A percentile compares a stretch with the other conserved stretches of the same genome.
These are phyloP conservation scores for Cymbopogon flexuosus DNA, from an alignment of 202 grass and related monocot species.

Conservation along the genomic window DNA sequence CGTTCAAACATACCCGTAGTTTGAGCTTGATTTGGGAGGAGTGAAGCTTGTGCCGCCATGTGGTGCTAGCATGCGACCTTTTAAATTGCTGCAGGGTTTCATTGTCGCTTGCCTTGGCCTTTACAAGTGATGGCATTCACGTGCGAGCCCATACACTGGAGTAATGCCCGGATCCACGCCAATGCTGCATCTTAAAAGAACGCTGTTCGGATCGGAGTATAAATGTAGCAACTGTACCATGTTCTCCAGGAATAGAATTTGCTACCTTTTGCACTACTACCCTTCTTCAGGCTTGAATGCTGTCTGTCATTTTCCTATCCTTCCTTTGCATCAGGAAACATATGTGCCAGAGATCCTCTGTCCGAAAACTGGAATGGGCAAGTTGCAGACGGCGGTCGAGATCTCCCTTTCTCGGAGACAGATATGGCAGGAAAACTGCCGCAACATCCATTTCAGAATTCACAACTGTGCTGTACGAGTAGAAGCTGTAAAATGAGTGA, in stretches of 20 bases:
- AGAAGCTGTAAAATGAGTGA: no score
- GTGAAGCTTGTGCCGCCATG: not conserved
- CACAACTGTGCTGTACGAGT: no score
- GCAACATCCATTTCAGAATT: not conserved
- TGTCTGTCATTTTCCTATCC: not conserved
- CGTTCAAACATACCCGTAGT: not conserved
- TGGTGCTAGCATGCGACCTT: not conserved
- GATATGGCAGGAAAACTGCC: not conserved
- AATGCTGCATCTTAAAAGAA: not conserved
- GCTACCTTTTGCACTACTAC: not conserved
- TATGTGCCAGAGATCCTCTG: not conserved
- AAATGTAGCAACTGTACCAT: not conserved
- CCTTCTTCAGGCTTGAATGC: not conserved
- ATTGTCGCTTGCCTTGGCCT: not conserved
- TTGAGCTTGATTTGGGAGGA: not conserved
- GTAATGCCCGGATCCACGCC: not conserved
- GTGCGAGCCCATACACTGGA: constrained; percentile 1
- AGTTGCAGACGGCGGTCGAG: not conserved
- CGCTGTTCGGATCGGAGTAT: not conserved
- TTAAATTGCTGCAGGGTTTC: constrained; percentile 5
- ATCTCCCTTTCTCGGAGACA: not conserved
- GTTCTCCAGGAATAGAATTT: not conserved
- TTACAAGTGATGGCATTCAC: constrained; percentile 20
- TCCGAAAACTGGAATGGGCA: not conserved
- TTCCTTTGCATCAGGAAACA: not conserved